Evolutionary conservation across 1,284 basidiomycete species (phyloP).

Genomic region (Melampsora larici-populina): DNA sequence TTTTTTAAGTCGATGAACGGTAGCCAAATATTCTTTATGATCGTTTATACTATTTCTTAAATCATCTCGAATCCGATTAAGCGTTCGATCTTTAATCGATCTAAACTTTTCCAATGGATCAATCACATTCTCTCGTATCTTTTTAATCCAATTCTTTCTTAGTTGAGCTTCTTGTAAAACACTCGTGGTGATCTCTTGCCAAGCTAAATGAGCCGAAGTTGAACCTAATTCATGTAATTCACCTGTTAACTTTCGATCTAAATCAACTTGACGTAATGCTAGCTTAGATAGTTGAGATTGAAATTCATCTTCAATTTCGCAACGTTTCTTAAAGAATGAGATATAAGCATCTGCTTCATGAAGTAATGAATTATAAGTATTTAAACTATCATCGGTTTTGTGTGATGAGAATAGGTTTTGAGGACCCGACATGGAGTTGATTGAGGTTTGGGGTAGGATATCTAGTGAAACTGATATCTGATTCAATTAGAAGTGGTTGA

Average conservation of each 20-base stretch:
- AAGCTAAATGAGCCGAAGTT: slow-evolving; percentile 15
- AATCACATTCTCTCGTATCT: slow-evolving; percentile 32
- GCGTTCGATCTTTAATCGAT: slow-evolving; percentile 17
- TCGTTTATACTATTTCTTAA: slow-evolving; percentile 23
- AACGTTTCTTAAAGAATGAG: slow-evolving; percentile 40
- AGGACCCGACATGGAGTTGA: neutral
- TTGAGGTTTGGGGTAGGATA: too few species aligned
- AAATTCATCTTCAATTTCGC: slow-evolving; percentile 42
- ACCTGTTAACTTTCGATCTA: slow-evolving; percentile 15
- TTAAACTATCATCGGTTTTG: slow-evolving; percentile 22
- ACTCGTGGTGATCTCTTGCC: slow-evolving; percentile 31
- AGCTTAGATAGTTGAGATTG: slow-evolving; percentile 21
- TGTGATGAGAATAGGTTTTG: neutral
- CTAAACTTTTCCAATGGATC: slow-evolving; percentile 34
- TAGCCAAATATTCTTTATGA: slow-evolving; percentile 35
- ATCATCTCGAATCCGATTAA: slow-evolving; percentile 36
- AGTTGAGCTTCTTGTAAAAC: slow-evolving; percentile 32
- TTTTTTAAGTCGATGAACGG: slow-evolving; percentile 40
- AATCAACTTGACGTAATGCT: slow-evolving; percentile 18
- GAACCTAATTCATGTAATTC: slow-evolving; percentile 17
- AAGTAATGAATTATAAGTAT: slow-evolving; percentile 21
- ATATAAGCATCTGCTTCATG: slow-evolving; percentile 28
- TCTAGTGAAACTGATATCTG: too few species aligned
- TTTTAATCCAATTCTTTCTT: slow-evolving; percentile 31
- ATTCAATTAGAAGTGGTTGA: too few species aligned